Percentiles rank a stretch among this genome's conserved stretches.
Conservation (phyloP, 2,329 filamentous ascomycete genomes). For the Talaromyces pinophilus region DNA sequence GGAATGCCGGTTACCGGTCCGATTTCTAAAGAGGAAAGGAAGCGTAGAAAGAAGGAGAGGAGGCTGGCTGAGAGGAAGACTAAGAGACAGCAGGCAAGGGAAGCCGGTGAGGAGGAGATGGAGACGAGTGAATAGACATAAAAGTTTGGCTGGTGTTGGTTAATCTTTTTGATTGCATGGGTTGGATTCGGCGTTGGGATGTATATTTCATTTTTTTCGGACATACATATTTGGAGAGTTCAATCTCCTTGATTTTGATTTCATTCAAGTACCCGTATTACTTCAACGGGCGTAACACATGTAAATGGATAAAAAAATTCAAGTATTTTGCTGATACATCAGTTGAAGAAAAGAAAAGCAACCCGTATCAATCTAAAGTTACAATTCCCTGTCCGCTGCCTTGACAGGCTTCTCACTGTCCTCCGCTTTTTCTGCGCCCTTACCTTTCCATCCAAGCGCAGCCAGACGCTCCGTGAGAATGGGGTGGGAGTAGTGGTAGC, state of each 20-base stretch:
- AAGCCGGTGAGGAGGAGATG: slow-evolving; percentile 24
- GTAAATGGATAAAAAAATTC: background rate
- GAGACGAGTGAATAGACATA: slow-evolving; percentile 19
- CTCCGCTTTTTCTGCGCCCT: slow-evolving; percentile 51
- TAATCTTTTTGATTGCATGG: background rate
- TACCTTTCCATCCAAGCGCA: slow-evolving; percentile 82
- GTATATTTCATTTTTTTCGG: background rate
- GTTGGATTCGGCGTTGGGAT: slow-evolving; percentile 18
- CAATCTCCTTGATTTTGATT: too few species aligned
- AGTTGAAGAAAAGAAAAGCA: background rate
- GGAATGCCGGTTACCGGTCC: slow-evolving; percentile 30
- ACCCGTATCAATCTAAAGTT: slow-evolving; percentile 30
- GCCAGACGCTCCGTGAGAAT: slow-evolving; percentile 91
- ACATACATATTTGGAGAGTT: background rate
- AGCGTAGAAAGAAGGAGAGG: slow-evolving; percentile 58
- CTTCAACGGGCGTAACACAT: background rate
- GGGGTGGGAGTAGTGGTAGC: slow-evolving; percentile 97
- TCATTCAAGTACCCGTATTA: background rate
- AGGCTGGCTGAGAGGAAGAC: slow-evolving; percentile 48
- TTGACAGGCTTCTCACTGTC: slow-evolving; percentile 64
- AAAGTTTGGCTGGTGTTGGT: slow-evolving; percentile 3
- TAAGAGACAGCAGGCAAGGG: slow-evolving; percentile 30
- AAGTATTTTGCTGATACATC: background rate
- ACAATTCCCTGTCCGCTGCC: slow-evolving; percentile 76
- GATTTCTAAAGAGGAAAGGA: slow-evolving; percentile 56